Evolutionary conservation across 129 eudicot species (phyloP), one percentile per base, ranked within the genome.

Genomic region (Sambucus nigra): DNA sequence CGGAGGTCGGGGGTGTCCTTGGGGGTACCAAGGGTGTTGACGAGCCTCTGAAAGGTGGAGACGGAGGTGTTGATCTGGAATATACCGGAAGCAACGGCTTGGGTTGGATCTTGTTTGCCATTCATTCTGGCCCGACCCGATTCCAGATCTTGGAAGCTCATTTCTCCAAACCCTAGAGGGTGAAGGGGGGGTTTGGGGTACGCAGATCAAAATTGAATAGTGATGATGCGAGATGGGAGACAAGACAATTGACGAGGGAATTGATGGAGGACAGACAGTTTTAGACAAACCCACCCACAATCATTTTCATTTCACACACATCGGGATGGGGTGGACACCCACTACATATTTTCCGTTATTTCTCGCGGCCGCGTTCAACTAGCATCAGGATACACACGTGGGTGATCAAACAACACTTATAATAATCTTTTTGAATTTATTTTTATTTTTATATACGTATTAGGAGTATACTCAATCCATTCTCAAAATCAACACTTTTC

Each of bases 1-100:
- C 97, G 95, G 47, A 89, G 97, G 32, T 84, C 95, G n/a, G 94
- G 97, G 25, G 95, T 84, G 39, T 89, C 97, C 69, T 89, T 89
- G 24, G 97, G 97, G 13, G 97, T 89, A 5, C 97, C 95, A 14
- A 89, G 81, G 70, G 97, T 76, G 50, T 89, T 89, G 25, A 89
- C 97, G 5, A 89, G 94, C 42, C 97, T 71, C 60, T 89, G 97
- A 57, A 89, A 89, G 24, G 93, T 75, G 23, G 83, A 73, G 17
- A 89, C 94, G 17, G 95, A 79, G 5, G 97, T 89, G 57, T 80
- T 89, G 68, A 89, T 84, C 80, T 89, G 97, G 67, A 89, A 89
- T 14, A 89, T 89, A 19, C 97, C 97, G 26, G 97, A 89, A 51
- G 88, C 95, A 21, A 89, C 93, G 13, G 85, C 92, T 61, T 89